Evolutionary conservation across 2,329 filamentous ascomycete genomes (phyloP), one percentile per base, ranked within the genome.

Genomic region (Cytospora leucostoma): DNA sequence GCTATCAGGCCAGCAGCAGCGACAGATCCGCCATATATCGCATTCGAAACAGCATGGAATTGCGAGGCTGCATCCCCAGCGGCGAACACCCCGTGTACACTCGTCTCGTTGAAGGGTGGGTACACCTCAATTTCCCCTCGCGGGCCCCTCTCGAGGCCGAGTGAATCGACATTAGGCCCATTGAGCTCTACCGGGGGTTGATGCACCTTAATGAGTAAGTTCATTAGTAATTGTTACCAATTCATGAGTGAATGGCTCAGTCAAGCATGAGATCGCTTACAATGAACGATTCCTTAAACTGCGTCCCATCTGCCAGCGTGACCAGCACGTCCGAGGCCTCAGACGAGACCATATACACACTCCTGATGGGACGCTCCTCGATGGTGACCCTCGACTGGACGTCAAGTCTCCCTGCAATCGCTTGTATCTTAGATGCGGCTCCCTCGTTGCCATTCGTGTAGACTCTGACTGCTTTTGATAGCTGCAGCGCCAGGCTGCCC

Each of bases 21-120:
- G n/a, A 63, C 7, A 12, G 56, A 49, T 3, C 63, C 63, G 2
- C 60, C 56, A 8, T 63, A 60, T 7, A 65, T 57, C n/a, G 63
- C 63, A 40, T 49, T 60, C 1, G 63, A 47, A 8, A 65, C 33
- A 4, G 50, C 34, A n/a, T 32, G 38, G 8, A 34, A 17, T 11
- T 59, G 44, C 13, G 60, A 59, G 3, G 65, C 65, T 33, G 50
- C 62, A 27, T 66, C 65, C n/a, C 65, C 65, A 40, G 62, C 63
- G 7, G 65, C 65, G 34, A 66, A 66, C 0, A 65, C 58, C 2
- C 65, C 62, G 2, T 51, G 52, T n/a, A 59, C 52, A 15, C 62
- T 66, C 19, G 65, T 64, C 40, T 64, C 62, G 17, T 60, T 56
- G 40, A 57, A 62, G 1, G 62, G 65, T 5, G 55, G 11, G 34